Conservation (phyloP, 345 rosid genomes). For the Euphorbia peplus region DNA sequence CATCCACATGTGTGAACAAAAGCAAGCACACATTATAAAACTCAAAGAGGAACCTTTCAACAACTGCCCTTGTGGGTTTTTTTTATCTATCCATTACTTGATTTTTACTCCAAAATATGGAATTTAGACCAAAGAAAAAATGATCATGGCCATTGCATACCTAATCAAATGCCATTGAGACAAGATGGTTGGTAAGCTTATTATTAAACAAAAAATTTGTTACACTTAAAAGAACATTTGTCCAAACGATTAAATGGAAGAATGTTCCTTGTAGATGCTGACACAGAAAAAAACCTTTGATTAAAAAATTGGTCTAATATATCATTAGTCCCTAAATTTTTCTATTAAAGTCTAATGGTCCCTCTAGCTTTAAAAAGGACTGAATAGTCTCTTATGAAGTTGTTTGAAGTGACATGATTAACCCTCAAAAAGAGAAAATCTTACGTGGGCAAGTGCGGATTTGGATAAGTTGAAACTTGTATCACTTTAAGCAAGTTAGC, state of each 20-base stretch:
- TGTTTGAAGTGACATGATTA: too few relatives aligned
- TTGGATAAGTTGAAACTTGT: too few relatives aligned
- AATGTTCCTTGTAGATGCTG: background rate
- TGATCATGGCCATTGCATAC: conserved; percentile 7
- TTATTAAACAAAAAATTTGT: background rate
- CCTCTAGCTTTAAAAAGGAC: too few relatives aligned
- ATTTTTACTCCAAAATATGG: background rate
- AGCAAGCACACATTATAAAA: conserved; percentile 6
- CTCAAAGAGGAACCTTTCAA: conserved; percentile 7
- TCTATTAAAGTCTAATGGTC: too few relatives aligned
- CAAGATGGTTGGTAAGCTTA: background rate
- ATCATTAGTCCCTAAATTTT: too few relatives aligned
- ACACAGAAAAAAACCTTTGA: background rate
- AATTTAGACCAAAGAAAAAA: background rate
- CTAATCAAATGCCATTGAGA: background rate
- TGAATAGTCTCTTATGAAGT: too few relatives aligned
- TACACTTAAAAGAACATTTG: too few relatives aligned
- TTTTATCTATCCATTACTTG: background rate
- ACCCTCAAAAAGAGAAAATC: too few relatives aligned
- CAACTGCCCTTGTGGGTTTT: background rate
- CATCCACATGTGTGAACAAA: conserved; percentile 7
- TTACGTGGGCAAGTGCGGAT: too few relatives aligned
- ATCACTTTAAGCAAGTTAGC: too few relatives aligned
- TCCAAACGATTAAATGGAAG: background rate
- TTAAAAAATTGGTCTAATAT: background rate